These are phyloP conservation scores for Byssothecium circinans DNA, from an alignment of 2,329 filamentous ascomycete species.

Conservation along the genomic window DNA sequence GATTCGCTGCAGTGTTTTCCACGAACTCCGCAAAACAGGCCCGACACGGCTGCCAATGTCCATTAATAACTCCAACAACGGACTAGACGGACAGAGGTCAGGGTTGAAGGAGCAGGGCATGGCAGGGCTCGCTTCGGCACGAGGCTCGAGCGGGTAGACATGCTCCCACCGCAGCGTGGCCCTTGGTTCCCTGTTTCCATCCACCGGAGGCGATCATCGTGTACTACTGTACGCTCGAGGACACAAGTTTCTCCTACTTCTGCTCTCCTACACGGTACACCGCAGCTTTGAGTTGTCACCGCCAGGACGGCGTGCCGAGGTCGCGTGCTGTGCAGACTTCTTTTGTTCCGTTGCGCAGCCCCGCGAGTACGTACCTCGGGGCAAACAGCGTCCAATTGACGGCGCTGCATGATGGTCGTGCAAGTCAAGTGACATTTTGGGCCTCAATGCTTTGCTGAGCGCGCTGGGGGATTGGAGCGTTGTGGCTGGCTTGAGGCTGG, in stretches of 20 bases:
- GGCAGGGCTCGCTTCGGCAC: constrained; percentile 29
- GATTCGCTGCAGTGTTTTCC: constrained; percentile 32
- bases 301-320: constrained; percentile 16
- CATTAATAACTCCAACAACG: constrained; percentile 35
- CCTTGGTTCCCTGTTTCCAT: constrained; percentile 17
- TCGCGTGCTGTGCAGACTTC: constrained; percentile 16
- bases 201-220: constrained; percentile 29
- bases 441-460: constrained; percentile 15
- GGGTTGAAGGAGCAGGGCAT: constrained; percentile 1
- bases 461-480: constrained; percentile 12
- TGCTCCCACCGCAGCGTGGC: constrained; percentile 18
- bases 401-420: constrained; percentile 11
- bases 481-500: constrained; percentile 16
- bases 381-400: constrained; percentile 6
- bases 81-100: constrained; percentile 10
- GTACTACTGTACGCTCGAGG: constrained; percentile 18
- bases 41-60: constrained; percentile 25
- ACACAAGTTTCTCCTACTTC: constrained; percentile 11
- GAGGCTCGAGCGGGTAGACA: constrained; percentile 24
- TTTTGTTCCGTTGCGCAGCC: constrained; percentile 16
- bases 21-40: constrained; percentile 24
- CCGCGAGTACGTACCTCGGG: constrained; percentile 14
- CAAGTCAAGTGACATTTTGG: constrained; percentile 20
- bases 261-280: too few species aligned
- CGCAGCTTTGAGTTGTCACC: constrained; percentile 31